A percentile compares a stretch with the other conserved stretches of the same genome.
Conservation (phyloP, 164 flowering plant genomes). For the Akebia trifoliata region DNA sequence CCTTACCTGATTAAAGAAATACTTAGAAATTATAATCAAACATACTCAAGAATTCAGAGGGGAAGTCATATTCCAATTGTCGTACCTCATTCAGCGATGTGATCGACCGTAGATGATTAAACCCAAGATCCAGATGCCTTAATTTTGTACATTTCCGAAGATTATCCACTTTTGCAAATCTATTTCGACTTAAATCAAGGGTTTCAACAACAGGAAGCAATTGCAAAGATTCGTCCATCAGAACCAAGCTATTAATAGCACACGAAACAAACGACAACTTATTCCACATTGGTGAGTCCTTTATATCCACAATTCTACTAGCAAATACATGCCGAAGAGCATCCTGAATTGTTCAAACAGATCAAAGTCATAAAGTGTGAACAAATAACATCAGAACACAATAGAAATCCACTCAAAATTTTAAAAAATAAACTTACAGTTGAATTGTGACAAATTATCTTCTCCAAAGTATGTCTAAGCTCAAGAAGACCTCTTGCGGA, state of each 20-base stretch:
- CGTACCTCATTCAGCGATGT: slow-evolving; percentile 67
- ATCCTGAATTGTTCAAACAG: slow-evolving; percentile 43
- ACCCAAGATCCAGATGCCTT: slow-evolving; percentile 89
- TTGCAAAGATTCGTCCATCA: slow-evolving; percentile 96
- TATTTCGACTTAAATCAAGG: slow-evolving; percentile 87
- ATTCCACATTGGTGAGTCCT: slow-evolving; percentile 82
- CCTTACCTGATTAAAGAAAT: too few relatives aligned
- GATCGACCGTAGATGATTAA: slow-evolving; percentile 66
- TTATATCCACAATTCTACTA: slow-evolving; percentile 79
- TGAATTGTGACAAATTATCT: slow-evolving; percentile 79
- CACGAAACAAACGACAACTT: slow-evolving; percentile 77
- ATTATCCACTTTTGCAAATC: slow-evolving; percentile 84
- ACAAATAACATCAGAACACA: neutral
- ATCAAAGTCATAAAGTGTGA: neutral
- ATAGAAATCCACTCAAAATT: neutral
- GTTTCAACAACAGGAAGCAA: slow-evolving; percentile 88
- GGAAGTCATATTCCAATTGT: neutral
- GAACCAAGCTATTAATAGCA: slow-evolving; percentile 70
- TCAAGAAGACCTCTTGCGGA: slow-evolving; percentile 81
- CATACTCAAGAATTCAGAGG: too few relatives aligned
- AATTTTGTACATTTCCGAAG: slow-evolving; percentile 64
- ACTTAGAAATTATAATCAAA: too few relatives aligned
- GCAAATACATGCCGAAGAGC: slow-evolving; percentile 94
- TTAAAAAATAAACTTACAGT: slow-evolving; percentile 47
- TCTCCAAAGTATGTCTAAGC: slow-evolving; percentile 80